Evolutionary conservation across 257 asterid genomes (phyloP).

Genomic region (Gentiana macrophylla): DNA sequence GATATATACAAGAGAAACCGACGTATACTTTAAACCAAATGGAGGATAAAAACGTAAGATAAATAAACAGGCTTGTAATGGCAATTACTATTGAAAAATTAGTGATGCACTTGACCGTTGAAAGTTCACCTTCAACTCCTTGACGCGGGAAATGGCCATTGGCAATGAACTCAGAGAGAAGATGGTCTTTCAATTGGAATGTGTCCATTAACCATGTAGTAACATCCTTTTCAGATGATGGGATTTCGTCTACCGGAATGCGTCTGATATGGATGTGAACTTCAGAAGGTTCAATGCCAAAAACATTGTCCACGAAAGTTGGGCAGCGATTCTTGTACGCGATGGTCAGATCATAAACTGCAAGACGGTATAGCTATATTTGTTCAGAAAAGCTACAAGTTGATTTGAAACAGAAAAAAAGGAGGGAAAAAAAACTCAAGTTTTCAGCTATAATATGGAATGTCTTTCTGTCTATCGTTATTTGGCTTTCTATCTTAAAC

Average conservation of each 20-base stretch:
- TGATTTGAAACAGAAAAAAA: neutral
- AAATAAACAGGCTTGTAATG: constrained; percentile 42
- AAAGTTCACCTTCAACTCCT: constrained; percentile 54
- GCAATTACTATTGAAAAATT: constrained; percentile 44
- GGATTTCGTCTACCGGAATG: constrained; percentile 38
- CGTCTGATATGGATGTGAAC: constrained; percentile 71
- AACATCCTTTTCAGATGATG: constrained; percentile 44
- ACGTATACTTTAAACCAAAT: constrained; percentile 63
- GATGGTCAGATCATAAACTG: constrained; percentile 87
- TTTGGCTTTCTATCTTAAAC: too few species aligned
- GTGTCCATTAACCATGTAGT: constrained; percentile 62
- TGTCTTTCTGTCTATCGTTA: too few species aligned
- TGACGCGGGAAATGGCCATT: constrained; percentile 56
- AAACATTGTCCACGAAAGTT: constrained; percentile 70
- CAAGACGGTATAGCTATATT: constrained; percentile 11
- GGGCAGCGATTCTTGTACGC: constrained; percentile 69
- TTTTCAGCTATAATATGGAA: too few species aligned
- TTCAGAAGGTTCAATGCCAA: constrained; percentile 75
- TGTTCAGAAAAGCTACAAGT: neutral
- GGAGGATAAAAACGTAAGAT: constrained; percentile 54
- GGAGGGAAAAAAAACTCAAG: too few species aligned
- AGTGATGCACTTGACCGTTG: constrained; percentile 38
- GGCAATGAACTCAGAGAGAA: constrained; percentile 50
- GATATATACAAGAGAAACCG: constrained; percentile 37
- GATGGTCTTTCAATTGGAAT: constrained; percentile 52